Base-by-base conservation (phyloP, 2,329 filamentous ascomycete species). In the Venturia oleaginea region DNA sequence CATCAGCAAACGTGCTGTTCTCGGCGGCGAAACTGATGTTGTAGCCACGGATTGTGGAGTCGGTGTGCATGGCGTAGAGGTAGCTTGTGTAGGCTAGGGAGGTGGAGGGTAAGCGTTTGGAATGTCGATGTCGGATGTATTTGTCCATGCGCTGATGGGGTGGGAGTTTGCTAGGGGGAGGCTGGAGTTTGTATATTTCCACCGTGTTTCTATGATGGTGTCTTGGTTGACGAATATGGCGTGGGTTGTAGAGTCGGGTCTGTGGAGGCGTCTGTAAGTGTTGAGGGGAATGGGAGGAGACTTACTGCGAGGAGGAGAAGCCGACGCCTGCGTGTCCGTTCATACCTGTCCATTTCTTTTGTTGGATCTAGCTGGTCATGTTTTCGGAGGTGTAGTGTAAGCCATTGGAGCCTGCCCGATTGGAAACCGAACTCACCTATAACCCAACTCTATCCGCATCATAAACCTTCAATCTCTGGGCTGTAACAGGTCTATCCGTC, bases 371-470 rank as follows among this genome's bases (percentile, higher is more conserved):
- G 1, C 67, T 66, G 3, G 71, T 66, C 32, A 73, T 69, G 11
- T 75, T 74, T 8, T 73, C 72, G 46, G 73, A 73, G 76, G 77
- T 79, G 1, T 72, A 73, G 38, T 75, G 73, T 64, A n/a, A n/a
- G n/a, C n/a, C n/a, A n/a, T n/a, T n/a, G n/a, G n/a, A n/a, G n/a
- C n/a, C n/a, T n/a, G n/a, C n/a, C n/a, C n/a, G n/a, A n/a, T n/a
- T n/a, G n/a, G n/a, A n/a, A n/a, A 43, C 40, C 6, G 40, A 11
- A 43, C 34, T 24, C 22, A 46, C 43, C 43, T 46, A n/a, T 6
- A 46, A 24, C 5, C 43, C 43, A 19, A 46, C 43, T 24, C 17
- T n/a, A 6, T 46, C 43, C 3, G 43, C 43, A 46, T 46, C n/a
- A 8, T n/a, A 22, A 8, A 19, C 43, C 6, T 46, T 46, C 19